Base-by-base conservation (phyloP, 192 early-diverging fungal genomes). In the Spinellus fusiger region DNA sequence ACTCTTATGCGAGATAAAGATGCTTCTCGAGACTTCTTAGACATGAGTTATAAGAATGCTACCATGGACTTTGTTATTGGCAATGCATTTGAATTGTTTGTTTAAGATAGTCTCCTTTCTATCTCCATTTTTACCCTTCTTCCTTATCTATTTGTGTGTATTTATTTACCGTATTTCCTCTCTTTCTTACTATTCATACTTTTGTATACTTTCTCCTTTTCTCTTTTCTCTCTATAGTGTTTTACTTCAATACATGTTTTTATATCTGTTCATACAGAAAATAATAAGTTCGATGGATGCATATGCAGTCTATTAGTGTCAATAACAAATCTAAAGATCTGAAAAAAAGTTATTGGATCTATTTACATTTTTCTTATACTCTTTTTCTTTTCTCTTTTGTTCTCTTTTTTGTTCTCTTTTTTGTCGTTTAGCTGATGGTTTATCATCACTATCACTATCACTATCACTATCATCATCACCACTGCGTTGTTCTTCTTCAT, bases 11-110 rank as follows among this genome's bases (percentile, higher is more conserved):
- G 84, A 13, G 82, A 83, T 73, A 76, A 68, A 12, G 76, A 87
- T 54, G 62, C 85, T 28, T 70, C 75, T 16, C 68, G 69, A 18
- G 88, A 89, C 63, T 80, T 92, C 59, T 56, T 81, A 37, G 87
- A 92, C 53, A 92, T 89, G 86, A 77, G 77, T 9, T 79, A 76
- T 37, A 90, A 86, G 58, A 92, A 88, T 73, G 69, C 80, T 47
- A 79, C 78, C 0, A 83, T 92, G 28, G 85, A 87, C 59, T 88
- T 83, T 56, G 66, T 90, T 52, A 84, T 92, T 51, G 61, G 74
- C 47, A 74, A 88, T 58, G 74, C 79, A 32, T 18, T 13, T 35
- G 49, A 52, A 15, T 37, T 67, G 15, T 67, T 67, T 59, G 28
- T 56, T 20, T 35, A 56, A 33, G 16, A 22, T 12, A 18, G 49